phyloP scores from a whole-genome alignment of 768 basidiomycete species.

The Mycena olivaceomarginata region DNA sequence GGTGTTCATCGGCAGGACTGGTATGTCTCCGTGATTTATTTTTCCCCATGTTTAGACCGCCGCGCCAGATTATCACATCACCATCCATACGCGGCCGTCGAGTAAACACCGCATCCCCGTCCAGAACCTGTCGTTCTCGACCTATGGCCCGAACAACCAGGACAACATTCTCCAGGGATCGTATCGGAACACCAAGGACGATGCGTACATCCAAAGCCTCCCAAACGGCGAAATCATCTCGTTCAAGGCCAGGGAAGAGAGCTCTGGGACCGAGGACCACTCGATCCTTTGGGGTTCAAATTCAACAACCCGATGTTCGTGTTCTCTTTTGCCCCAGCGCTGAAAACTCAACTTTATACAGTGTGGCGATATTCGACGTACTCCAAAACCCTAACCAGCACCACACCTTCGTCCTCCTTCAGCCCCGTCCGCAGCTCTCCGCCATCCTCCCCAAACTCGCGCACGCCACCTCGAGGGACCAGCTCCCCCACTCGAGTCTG shows the following conservation, averaged over 20 bases:
- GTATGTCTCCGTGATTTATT: conserved; percentile 52
- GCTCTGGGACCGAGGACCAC: conserved; percentile 38
- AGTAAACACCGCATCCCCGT: conserved; percentile 61
- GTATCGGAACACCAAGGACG: conserved; percentile 87
- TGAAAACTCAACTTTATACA: conserved; percentile 50
- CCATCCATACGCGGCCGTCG: conserved; percentile 80
- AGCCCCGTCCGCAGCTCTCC: conserved; percentile 86
- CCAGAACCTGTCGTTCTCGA: conserved; percentile 93
- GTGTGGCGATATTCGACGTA: conserved; percentile 91
- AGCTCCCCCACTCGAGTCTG: conserved; percentile 73
- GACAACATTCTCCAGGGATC: conserved; percentile 82
- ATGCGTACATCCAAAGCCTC: conserved; percentile 87
- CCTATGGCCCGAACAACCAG: conserved; percentile 94
- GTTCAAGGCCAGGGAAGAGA: conserved; percentile 69
- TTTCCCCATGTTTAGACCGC: not conserved
- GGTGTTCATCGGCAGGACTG: conserved; percentile 72
- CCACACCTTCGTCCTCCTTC: conserved; percentile 88
- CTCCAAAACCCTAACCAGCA: conserved; percentile 61
- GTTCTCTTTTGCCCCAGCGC: not conserved
- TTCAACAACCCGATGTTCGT: conserved; percentile 84
- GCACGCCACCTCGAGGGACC: conserved; percentile 51
- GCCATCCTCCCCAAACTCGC: conserved; percentile 82
- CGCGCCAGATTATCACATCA: conserved; percentile 88
- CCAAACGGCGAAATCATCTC: conserved; percentile 88
- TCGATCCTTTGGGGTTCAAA: conserved; percentile 74